Percentiles rank a stretch among this genome's conserved stretches.
These are phyloP conservation scores for Recurvomyces mirabilis DNA, from an alignment of 495 filamentous ascomycete genomes.

Conservation along the genomic window DNA sequence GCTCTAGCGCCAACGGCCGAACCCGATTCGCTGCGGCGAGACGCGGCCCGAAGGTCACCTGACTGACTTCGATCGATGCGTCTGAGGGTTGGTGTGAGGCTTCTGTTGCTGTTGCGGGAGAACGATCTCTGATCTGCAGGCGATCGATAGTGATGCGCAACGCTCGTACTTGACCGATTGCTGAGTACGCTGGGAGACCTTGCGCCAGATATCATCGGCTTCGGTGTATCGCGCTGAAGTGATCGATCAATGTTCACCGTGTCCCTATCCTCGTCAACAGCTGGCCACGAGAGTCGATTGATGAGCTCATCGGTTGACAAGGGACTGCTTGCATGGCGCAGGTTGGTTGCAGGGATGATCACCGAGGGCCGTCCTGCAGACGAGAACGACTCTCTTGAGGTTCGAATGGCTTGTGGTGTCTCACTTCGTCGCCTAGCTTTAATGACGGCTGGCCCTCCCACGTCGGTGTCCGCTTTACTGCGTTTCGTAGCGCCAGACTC, in stretches of 20 bases:
- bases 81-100: slow-evolving; percentile 55
- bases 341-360: neutral
- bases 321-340: slow-evolving; percentile 3
- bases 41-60: slow-evolving; percentile 68
- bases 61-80: slow-evolving; percentile 62
- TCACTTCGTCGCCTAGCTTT: slow-evolving; percentile 25
- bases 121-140: slow-evolving; percentile 51
- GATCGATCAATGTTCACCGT: slow-evolving; percentile 28
- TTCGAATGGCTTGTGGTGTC: slow-evolving; percentile 22
- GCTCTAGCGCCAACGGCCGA: slow-evolving; percentile 19
- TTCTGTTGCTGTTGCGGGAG: slow-evolving; percentile 45
- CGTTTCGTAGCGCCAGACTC: slow-evolving; percentile 32
- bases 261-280: slow-evolving; percentile 37
- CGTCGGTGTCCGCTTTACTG: slow-evolving; percentile 24
- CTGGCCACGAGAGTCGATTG: slow-evolving; percentile 40
- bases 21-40: slow-evolving; percentile 32
- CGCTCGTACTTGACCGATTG: slow-evolving; percentile 41
- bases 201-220: slow-evolving; percentile 23
- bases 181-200: slow-evolving; percentile 31
- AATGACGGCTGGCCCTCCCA: slow-evolving; percentile 28
- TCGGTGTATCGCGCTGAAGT: slow-evolving; percentile 25
- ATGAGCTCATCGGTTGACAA: slow-evolving; percentile 44
- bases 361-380: slow-evolving; percentile 5
- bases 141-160: slow-evolving; percentile 33
- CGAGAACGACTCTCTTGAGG: slow-evolving; percentile 2